Evolutionary conservation across 495 filamentous ascomycete genomes (phyloP).

Genomic region (Tuber calosporum): DNA sequence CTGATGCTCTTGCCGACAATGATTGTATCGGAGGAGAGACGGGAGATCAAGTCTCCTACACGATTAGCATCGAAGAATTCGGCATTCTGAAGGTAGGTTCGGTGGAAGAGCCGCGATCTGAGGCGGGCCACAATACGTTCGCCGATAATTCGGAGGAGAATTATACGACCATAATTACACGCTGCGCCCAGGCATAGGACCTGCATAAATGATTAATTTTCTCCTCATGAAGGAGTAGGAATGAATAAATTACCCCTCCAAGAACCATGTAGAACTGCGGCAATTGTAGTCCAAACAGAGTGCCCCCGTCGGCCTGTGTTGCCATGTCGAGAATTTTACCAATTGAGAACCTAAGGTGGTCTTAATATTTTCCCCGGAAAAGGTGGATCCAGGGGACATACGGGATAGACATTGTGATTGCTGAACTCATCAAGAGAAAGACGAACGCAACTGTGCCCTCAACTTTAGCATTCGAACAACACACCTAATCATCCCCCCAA

Average conservation of each 20-base stretch:
- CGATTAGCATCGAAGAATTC: slow-evolving; percentile 99
- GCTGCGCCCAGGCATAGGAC: slow-evolving; percentile 65
- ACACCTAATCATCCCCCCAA: background rate
- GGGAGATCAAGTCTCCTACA: slow-evolving; percentile 89
- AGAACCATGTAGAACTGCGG: slow-evolving; percentile 72
- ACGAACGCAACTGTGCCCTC: slow-evolving; percentile 56
- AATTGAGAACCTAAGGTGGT: slow-evolving; percentile 60
- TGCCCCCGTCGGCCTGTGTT: slow-evolving; percentile 53
- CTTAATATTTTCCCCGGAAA: slow-evolving; percentile 16
- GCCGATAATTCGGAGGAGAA: slow-evolving; percentile 88
- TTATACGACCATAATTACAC: slow-evolving; percentile 89
- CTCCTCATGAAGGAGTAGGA: background rate
- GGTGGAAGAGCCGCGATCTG: slow-evolving; percentile 78
- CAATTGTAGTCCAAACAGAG: slow-evolving; percentile 65
- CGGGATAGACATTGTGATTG: slow-evolving; percentile 88
- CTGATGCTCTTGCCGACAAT: slow-evolving; percentile 98
- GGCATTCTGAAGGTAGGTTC: slow-evolving; percentile 88
- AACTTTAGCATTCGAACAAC: slow-evolving; percentile 15
- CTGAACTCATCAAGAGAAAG: slow-evolving; percentile 76
- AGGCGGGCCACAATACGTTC: slow-evolving; percentile 87
- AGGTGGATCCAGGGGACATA: slow-evolving; percentile 18
- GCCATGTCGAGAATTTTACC: slow-evolving; percentile 89
- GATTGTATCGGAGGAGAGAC: slow-evolving; percentile 89
- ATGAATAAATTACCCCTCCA: slow-evolving; percentile 46
- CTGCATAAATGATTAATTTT: slow-evolving; percentile 15